Conservation (phyloP, 805 yeast genomes). For the Starmerella stellata region DNA sequence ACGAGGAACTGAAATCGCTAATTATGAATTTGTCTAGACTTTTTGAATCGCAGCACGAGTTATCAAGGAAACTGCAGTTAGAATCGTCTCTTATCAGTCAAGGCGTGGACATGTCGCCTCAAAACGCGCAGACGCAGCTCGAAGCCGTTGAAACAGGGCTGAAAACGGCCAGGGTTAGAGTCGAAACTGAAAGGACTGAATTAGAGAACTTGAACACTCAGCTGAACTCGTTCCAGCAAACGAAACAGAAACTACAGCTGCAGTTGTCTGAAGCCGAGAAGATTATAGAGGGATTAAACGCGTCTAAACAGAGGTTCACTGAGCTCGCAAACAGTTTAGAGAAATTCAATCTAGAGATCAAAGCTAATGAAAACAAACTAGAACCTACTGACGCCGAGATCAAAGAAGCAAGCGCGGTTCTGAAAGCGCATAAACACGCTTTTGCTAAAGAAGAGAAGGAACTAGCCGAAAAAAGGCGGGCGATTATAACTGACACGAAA, state of each 20-base stretch:
- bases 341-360: not conserved
- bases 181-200: constrained; percentile 4
- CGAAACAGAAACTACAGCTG: constrained; percentile 9
- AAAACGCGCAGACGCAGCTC: constrained; percentile 20
- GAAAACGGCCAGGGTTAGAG: not conserved
- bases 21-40: not conserved
- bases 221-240: constrained; percentile 5
- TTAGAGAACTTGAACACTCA: not conserved
- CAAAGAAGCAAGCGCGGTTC: not conserved
- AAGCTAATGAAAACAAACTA: not conserved
- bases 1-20: not conserved
- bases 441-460: constrained; percentile 6
- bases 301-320: constrained; percentile 1
- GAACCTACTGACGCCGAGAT: constrained; percentile 3
- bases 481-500: not conserved
- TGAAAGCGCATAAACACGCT: constrained; percentile 1
- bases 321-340: not conserved
- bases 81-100: not conserved
- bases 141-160: constrained; percentile 6
- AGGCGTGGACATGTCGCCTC: constrained; percentile 5
- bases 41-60: constrained; percentile 1
- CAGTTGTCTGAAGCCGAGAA: constrained; percentile 15
- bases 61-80: constrained; percentile 1
- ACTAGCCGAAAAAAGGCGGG: constrained; percentile 3
- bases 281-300: not conserved